A percentile compares a stretch with the other conserved stretches of the same genome.
Conservation (phyloP, 192 early-diverging fungal species). For the Linnemannia exigua region DNA sequence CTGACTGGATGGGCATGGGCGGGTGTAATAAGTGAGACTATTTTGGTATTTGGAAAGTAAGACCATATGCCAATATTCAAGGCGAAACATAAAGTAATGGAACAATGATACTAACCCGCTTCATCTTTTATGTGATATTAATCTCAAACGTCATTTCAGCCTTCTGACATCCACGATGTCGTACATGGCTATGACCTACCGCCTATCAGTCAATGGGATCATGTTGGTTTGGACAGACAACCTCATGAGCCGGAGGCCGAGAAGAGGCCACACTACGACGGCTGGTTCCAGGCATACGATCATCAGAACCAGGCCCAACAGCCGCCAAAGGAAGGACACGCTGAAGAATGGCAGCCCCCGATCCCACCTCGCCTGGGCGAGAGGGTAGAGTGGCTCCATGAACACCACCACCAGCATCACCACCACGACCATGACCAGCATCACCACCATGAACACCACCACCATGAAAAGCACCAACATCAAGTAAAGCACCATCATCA, state of each 20-base stretch:
- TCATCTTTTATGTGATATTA: not conserved
- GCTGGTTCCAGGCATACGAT: conserved; percentile 62
- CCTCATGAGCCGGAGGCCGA: conserved; percentile 63
- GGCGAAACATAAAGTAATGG: too few relatives aligned
- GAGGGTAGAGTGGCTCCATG: conserved; percentile 9
- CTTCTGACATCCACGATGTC: conserved; percentile 43
- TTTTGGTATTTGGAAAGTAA: not conserved
- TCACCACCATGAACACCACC: conserved; percentile 11
- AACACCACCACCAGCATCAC: conserved; percentile 28
- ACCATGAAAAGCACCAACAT: conserved; percentile 21
- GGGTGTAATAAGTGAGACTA: not conserved
- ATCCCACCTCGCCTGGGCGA: conserved; percentile 22
- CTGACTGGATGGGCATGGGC: not conserved
- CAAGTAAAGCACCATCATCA: conserved; percentile 20
- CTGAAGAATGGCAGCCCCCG: conserved; percentile 19
- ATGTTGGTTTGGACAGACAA: conserved; percentile 66
- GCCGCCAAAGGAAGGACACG: not conserved
- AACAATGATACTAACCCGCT: not conserved
- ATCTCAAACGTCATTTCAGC: conserved; percentile 17
- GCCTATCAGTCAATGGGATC: conserved; percentile 66
- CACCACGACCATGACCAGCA: conserved; percentile 15
- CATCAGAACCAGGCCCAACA: conserved; percentile 49
- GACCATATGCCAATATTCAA: not conserved
- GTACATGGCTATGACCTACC: conserved; percentile 51
- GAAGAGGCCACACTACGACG: conserved; percentile 62